A percentile compares a stretch with the other conserved stretches of the same genome.
phyloP scores from a whole-genome alignment of 495 filamentous ascomycete species.

The Cenococcum geophilum region DNA sequence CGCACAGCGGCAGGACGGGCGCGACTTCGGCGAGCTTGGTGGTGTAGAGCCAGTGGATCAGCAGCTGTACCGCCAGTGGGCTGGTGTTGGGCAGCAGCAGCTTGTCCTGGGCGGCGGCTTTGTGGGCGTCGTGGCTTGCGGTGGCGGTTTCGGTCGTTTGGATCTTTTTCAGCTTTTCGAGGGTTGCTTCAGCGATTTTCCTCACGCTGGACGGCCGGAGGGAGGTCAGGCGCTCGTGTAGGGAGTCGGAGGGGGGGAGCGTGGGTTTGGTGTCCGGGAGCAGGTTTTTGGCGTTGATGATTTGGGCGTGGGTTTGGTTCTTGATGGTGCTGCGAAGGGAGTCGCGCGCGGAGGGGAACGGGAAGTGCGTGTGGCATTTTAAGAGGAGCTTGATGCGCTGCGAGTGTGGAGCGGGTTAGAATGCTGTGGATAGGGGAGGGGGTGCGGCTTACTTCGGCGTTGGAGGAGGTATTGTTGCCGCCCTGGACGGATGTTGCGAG shows the following conservation, averaged over 20 bases:
- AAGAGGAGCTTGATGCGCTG: neutral
- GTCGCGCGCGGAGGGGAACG: too few relatives aligned
- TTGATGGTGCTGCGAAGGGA: neutral
- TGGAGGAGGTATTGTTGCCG: too few relatives aligned
- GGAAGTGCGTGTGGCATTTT: neutral
- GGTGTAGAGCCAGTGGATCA: slow-evolving; percentile 12
- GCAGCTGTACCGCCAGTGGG: neutral
- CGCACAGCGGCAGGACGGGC: slow-evolving; percentile 4
- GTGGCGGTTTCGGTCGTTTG: neutral
- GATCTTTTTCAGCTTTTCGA: neutral
- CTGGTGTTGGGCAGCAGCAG: slow-evolving; percentile 5
- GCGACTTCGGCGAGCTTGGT: neutral
- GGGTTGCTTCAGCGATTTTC: neutral
- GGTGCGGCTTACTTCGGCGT: too few relatives aligned
- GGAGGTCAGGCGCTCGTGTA: neutral
- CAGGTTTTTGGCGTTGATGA: neutral
- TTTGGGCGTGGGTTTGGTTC: neutral
- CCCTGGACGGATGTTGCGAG: too few relatives aligned
- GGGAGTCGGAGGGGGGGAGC: neutral
- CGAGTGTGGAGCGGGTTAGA: too few relatives aligned
- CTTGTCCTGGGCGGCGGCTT: slow-evolving; percentile 12
- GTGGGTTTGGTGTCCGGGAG: neutral
- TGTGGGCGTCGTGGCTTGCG: neutral
- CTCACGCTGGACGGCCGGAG: neutral
- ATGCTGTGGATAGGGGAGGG: too few relatives aligned